Evolutionary conservation across 768 basidiomycete species (phyloP).

Genomic region (Bullera alba): DNA sequence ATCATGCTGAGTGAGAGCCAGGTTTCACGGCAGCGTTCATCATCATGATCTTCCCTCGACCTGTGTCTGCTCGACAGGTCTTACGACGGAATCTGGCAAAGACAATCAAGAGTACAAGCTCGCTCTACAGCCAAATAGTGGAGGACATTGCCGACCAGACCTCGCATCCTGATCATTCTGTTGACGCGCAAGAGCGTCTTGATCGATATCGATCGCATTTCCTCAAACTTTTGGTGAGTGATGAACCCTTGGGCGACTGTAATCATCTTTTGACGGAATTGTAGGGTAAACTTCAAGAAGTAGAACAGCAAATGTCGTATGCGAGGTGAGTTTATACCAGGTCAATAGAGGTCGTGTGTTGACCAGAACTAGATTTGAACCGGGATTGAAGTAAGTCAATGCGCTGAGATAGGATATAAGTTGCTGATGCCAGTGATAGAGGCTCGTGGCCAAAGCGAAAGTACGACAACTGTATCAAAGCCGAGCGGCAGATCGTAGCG

Average conservation of each 20-base stretch:
- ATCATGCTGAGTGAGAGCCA: background rate
- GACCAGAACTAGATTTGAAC: slow-evolving; percentile 22
- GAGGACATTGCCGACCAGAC: slow-evolving; percentile 40
- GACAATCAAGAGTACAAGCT: slow-evolving; percentile 48
- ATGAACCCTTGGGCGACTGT: slow-evolving; percentile 6
- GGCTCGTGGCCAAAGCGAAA: slow-evolving; percentile 55
- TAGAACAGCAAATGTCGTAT: slow-evolving; percentile 18
- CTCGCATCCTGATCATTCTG: slow-evolving; percentile 18
- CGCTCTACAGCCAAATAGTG: slow-evolving; percentile 48
- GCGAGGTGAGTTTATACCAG: slow-evolving; percentile 19
- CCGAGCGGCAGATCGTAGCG: slow-evolving; percentile 50
- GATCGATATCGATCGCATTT: slow-evolving; percentile 29
- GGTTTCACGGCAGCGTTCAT: slow-evolving; percentile 55
- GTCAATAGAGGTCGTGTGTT: slow-evolving; percentile 27
- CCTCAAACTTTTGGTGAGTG: slow-evolving; percentile 32
- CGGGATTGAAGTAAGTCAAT: slow-evolving; percentile 19
- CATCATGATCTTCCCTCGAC: slow-evolving; percentile 53
- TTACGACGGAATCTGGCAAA: slow-evolving; percentile 51
- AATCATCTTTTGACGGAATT: too few species aligned
- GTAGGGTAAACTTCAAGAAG: slow-evolving; percentile 20
- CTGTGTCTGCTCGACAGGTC: slow-evolving; percentile 52
- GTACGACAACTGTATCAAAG: slow-evolving; percentile 49
- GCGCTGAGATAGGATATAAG: background rate
- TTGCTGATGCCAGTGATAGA: slow-evolving; percentile 46
- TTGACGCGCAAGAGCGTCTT: slow-evolving; percentile 32